phyloP scores from a whole-genome alignment of 2,329 filamentous ascomycete species.

The Paraphaeosphaeria minitans region DNA sequence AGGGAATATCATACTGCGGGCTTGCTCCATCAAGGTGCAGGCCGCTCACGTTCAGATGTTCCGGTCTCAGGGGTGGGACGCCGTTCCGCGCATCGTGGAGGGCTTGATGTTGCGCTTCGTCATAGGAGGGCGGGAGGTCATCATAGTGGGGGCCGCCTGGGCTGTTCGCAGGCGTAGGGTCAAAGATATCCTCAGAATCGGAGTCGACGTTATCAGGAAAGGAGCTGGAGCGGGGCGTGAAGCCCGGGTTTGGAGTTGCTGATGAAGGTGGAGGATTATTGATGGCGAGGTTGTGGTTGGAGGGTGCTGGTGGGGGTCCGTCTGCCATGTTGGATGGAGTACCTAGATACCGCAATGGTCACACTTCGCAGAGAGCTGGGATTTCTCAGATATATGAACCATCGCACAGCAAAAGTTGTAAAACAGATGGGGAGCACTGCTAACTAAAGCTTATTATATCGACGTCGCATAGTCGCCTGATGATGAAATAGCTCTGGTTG shows the following conservation, averaged over 20 bases:
- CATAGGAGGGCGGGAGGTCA: constrained; percentile 45
- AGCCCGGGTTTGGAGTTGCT: constrained; percentile 23
- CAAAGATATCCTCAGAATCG: constrained; percentile 32
- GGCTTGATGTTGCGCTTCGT: constrained; percentile 41
- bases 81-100: constrained; percentile 35
- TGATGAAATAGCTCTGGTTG: background rate
- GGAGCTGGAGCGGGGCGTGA: constrained; percentile 37
- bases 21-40: constrained; percentile 15
- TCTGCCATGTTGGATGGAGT: constrained; percentile 27
- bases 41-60: constrained; percentile 29
- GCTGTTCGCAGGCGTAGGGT: constrained; percentile 37
- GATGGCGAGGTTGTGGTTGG: constrained; percentile 15
- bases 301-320: constrained; percentile 15
- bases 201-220: constrained; percentile 36
- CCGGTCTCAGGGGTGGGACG: constrained; percentile 30
- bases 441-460: constrained; percentile 7
- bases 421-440: background rate
- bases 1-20: constrained; percentile 24
- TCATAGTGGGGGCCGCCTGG: constrained; percentile 42
- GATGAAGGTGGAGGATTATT: constrained; percentile 21
- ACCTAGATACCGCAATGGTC: too few relatives aligned
- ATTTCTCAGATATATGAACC: too few relatives aligned
- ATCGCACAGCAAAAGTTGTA: too few relatives aligned
- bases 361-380: background rate
- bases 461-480: background rate